Percentiles rank a stretch among this genome's conserved stretches.
phyloP scores from a whole-genome alignment of 1,284 basidiomycete genomes.

The Puccinia horiana region DNA sequence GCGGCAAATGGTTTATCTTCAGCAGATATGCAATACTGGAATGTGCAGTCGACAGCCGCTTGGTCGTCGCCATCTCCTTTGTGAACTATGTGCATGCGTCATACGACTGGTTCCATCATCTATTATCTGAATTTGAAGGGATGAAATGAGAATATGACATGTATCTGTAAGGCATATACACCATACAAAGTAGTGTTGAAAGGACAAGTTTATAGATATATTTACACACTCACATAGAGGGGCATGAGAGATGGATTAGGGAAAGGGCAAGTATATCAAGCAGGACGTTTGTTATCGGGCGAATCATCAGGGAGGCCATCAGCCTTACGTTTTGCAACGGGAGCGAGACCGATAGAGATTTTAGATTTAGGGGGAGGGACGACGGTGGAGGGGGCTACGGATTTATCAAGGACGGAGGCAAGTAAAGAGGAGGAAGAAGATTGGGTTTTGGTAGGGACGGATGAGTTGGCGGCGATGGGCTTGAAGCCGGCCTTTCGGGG shows the following conservation, averaged over 20 bases:
- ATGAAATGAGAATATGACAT: too few relatives aligned
- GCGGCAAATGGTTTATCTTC: too few relatives aligned
- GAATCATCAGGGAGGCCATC: slow-evolving; percentile 5
- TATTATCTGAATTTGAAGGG: too few relatives aligned
- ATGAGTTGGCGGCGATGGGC: slow-evolving; percentile 25
- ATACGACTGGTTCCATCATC: too few relatives aligned
- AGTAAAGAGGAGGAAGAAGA: not conserved
- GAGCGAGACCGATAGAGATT: slow-evolving; percentile 37
- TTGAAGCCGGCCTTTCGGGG: slow-evolving; percentile 47
- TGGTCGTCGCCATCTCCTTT: too few relatives aligned
- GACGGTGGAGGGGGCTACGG: not conserved
- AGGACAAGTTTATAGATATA: not conserved
- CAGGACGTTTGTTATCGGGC: slow-evolving; percentile 20
- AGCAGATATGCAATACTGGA: too few relatives aligned
- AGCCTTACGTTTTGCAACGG: slow-evolving; percentile 19
- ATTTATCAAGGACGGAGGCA: not conserved
- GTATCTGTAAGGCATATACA: too few relatives aligned
- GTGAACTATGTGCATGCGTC: too few relatives aligned
- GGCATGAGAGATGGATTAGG: not conserved
- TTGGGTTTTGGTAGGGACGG: not conserved
- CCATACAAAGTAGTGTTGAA: too few relatives aligned
- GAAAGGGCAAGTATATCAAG: not conserved
- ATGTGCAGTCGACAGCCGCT: too few relatives aligned
- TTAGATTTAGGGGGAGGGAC: slow-evolving; percentile 23
- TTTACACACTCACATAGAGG: not conserved